Evolutionary conservation across 768 basidiomycete genomes (phyloP), one percentile per base, ranked within the genome.

Genomic region (Naganishia vaughanmartiniae): DNA sequence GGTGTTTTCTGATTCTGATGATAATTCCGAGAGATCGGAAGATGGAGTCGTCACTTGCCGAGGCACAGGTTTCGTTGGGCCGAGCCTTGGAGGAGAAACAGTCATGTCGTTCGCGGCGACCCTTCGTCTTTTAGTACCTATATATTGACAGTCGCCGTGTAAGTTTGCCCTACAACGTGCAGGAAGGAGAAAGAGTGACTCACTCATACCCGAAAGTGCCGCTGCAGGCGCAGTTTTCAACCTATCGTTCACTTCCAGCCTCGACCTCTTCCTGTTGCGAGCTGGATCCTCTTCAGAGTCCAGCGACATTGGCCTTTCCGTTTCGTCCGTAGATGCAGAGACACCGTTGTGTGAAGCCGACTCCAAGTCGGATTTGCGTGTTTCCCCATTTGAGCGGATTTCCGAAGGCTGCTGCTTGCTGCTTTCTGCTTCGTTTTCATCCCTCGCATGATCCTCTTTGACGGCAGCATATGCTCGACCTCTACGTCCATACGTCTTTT

Each of bases 401-500:
- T 34, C 34, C 21, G 21, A 28, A 15, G 21, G 14, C 21, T 24
- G 31, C n/a, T 63, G 12, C 28, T 26, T n/a, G 0, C 34, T 42
- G 11, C 14, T 17, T 26, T 26, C 60, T 36, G 10, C 5, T 12
- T 26, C 39, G 9, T 46, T 24, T 9, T 58, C 12, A 34, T 45
- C 36, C 24, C 24, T 28, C 9, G 21, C 60, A 28, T 46, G 6
- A 4, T 21, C 4, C 9, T 36, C 60, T 45, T 55, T 55, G 17
- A 26, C 33, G 2, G 60, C 60, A 14, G 39, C 34, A 39, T 36
- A 46, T 19, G 60, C 60, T 63, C 60, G 42, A 45, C 60, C 39
- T 30, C 39, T 42, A 6, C 60, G 36, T n/a, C 60, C 60, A 30
- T 63, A 63, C 26, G 60, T 63, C 24, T 36, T 63, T 11, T 63